These are phyloP conservation scores for Scedosporium boydii DNA, from an alignment of 2,329 filamentous ascomycete species.

Conservation along the genomic window DNA sequence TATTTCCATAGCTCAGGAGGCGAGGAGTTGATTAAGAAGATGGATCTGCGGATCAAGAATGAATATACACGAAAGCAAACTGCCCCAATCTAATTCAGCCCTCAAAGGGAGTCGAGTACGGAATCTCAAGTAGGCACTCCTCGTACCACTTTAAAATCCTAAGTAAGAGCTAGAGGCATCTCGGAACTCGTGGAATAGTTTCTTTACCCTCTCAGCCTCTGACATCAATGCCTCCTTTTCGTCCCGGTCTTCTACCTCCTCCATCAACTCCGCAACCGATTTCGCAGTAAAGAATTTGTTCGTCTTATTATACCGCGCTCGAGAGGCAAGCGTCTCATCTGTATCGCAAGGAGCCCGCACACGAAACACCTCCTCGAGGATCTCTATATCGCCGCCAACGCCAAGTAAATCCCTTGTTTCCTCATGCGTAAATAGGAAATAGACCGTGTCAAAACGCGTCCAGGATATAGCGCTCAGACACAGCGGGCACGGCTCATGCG, in stretches of 20 bases:
- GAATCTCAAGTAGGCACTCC: too few species aligned
- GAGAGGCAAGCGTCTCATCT: conserved; percentile 23
- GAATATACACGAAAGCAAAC: too few species aligned
- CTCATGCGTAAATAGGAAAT: conserved; percentile 50
- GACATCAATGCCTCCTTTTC: conserved; percentile 22
- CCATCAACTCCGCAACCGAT: conserved; percentile 31
- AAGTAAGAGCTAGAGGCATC: too few species aligned
- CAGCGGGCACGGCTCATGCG: conserved; percentile 49
- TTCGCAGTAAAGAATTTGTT: conserved; percentile 44
- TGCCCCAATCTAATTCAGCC: too few species aligned
- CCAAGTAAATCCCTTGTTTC: conserved; percentile 45
- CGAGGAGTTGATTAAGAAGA: too few species aligned
- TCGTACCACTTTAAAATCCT: too few species aligned
- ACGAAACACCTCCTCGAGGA: conserved; percentile 44
- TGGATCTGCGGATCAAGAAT: too few species aligned
- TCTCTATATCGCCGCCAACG: conserved; percentile 49
- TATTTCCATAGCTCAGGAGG: too few species aligned
- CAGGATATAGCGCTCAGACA: conserved; percentile 49
- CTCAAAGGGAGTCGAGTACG: too few species aligned
- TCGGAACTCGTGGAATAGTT: conserved; percentile 18
- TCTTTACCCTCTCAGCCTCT: conserved; percentile 39
- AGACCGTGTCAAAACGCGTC: conserved; percentile 47
- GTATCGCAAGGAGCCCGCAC: conserved; percentile 30
- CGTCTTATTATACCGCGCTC: conserved; percentile 41
- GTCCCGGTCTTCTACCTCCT: conserved; percentile 22